These are phyloP conservation scores for Termitomyces sp. DNA, from an alignment of 768 basidiomycete species.

Conservation along the genomic window DNA sequence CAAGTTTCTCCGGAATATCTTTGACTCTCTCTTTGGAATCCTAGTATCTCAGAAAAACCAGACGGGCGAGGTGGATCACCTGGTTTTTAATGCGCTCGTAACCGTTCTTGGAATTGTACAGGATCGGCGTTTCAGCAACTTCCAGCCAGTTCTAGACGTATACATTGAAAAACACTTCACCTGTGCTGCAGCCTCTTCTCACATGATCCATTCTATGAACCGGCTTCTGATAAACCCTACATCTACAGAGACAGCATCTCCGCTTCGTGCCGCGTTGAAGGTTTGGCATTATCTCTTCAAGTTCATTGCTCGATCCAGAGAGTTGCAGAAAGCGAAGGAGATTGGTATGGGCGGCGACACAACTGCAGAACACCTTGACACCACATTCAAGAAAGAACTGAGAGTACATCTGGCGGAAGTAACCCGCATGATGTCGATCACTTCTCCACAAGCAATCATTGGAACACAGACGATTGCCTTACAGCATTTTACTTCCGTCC, in stretches of 20 bases:
- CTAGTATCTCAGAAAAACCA: conserved; percentile 72
- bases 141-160: conserved; percentile 87
- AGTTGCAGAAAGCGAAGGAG: conserved; percentile 81
- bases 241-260: conserved; percentile 65
- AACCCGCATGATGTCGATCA: conserved; percentile 83
- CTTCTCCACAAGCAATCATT: conserved; percentile 80
- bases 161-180: conserved; percentile 91
- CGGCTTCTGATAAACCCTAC: conserved; percentile 71
- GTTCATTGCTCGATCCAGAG: conserved; percentile 86
- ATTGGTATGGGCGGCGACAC: conserved; percentile 74
- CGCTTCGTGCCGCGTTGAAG: conserved; percentile 84
- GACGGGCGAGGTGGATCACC: conserved; percentile 71
- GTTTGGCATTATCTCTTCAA: conserved; percentile 98
- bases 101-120: conserved; percentile 89
- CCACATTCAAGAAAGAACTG: conserved; percentile 80
- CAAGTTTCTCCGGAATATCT: conserved; percentile 86
- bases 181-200: conserved; percentile 74
- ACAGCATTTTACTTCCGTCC: conserved; percentile 88
- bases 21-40: conserved; percentile 90
- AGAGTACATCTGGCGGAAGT: conserved; percentile 72
- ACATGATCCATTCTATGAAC: conserved; percentile 86
- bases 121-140: conserved; percentile 93
- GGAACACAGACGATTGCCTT: conserved; percentile 94
- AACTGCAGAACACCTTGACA: conserved; percentile 82
- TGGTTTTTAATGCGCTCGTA: conserved; percentile 88